Percentiles rank a stretch among this genome's conserved stretches.
Evolutionary conservation across 116 monocot species (phyloP).

Genomic region (Zostera marina): DNA sequence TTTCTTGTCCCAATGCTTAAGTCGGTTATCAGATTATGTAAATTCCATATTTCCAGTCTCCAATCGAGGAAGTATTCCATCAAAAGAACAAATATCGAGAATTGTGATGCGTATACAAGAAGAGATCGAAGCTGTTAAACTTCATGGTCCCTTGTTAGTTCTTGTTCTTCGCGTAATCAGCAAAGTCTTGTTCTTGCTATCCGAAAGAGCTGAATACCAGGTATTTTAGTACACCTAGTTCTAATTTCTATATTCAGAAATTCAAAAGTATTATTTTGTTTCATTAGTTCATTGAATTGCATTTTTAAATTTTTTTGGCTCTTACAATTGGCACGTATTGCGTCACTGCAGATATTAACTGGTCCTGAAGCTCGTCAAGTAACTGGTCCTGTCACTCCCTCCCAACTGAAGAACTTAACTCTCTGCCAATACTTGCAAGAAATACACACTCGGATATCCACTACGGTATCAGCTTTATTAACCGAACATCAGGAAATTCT

Average conservation of each 20-base stretch:
- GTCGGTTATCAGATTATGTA: constrained; percentile 63
- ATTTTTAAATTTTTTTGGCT: background rate
- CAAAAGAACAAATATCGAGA: constrained; percentile 91
- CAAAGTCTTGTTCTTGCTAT: constrained; percentile 60
- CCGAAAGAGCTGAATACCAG: constrained; percentile 96
- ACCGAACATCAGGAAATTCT: constrained; percentile 40
- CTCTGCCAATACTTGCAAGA: constrained; percentile 88
- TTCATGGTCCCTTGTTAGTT: constrained; percentile 60
- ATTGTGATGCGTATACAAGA: constrained; percentile 68
- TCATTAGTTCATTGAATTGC: background rate
- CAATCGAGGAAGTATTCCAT: constrained; percentile 63
- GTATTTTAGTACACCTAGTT: constrained; percentile 15
- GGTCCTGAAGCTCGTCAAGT: constrained; percentile 87
- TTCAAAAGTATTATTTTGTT: background rate
- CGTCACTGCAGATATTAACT: constrained; percentile 49
- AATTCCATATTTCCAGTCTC: constrained; percentile 70
- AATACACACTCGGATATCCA: constrained; percentile 48
- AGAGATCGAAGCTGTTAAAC: constrained; percentile 84
- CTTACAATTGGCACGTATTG: background rate
- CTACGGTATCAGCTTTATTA: constrained; percentile 34
- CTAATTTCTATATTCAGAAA: background rate
- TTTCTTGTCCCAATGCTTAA: constrained; percentile 48
- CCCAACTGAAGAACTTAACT: constrained; percentile 82
- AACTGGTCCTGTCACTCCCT: constrained; percentile 49
- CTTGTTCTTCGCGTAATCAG: constrained; percentile 69